A percentile compares a stretch with the other conserved stretches of the same genome.
phyloP scores from a whole-genome alignment of 2,329 filamentous ascomycete genomes.

The Fusarium pseudocircinatum region DNA sequence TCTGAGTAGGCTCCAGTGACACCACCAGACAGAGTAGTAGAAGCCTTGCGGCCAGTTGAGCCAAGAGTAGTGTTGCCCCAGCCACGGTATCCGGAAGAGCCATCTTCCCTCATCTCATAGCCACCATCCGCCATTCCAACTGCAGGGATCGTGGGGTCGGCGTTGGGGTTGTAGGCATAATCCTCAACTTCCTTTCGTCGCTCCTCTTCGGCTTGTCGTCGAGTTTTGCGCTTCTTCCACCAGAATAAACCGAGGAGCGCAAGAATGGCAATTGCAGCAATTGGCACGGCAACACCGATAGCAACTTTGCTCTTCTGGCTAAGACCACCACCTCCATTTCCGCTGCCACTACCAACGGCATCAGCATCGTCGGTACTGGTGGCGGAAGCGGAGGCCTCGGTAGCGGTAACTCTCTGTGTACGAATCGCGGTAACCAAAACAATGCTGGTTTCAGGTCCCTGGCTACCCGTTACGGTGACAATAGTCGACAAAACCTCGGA shows the following conservation, averaged over 20 bases:
- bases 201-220: constrained; percentile 85
- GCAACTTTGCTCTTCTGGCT: constrained; percentile 78
- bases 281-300: constrained; percentile 92
- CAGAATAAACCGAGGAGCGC: constrained; percentile 81
- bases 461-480: constrained; percentile 40
- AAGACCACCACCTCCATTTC: constrained; percentile 58
- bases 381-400: constrained; percentile 30
- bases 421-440: constrained; percentile 43
- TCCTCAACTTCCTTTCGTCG: constrained; percentile 96
- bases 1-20: constrained; percentile 77
- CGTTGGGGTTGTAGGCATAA: constrained; percentile 97
- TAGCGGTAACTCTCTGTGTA: constrained; percentile 22
- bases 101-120: constrained; percentile 82
- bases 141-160: constrained; percentile 79
- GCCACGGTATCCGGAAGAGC: constrained; percentile 84
- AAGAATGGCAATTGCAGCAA: constrained; percentile 85
- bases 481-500: constrained; percentile 35
- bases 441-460: constrained; percentile 35
- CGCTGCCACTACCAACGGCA: constrained; percentile 30
- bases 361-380: constrained; percentile 44
- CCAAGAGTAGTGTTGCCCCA: constrained; percentile 85
- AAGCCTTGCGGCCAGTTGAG: constrained; percentile 81
- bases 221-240: constrained; percentile 89
- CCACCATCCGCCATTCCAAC: constrained; percentile 61
- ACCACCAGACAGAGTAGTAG: constrained; percentile 87